Base-by-base conservation (phyloP, 1,139 yeast species). In the Sugiyamaella sp. region DNA sequence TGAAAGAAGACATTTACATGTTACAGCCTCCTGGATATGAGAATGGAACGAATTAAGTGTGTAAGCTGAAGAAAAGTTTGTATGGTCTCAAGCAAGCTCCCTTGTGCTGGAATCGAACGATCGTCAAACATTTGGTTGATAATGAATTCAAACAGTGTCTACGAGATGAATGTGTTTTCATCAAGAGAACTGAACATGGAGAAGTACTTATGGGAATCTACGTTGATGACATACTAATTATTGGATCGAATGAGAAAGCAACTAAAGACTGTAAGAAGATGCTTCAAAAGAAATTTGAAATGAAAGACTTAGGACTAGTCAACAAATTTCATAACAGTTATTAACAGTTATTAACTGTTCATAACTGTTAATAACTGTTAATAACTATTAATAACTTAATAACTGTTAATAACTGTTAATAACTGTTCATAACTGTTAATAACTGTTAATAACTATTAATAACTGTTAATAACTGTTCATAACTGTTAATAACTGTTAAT, bases 1-100 rank as follows among this genome's bases (percentile, higher is more conserved):
- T 42, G 17, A 41, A 42, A 4, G 46, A 42, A 22, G 46, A 42
- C 8, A 42, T 42, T 12, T 42, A 29, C 14, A 42, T 42, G 46
- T 12, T 22, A 19, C 46, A 42, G 21, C 37, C 46, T 10, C 37
- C 37, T 5, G 38, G 46, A 2, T 42, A 27, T 21, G 46, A 39
- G 25, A 8, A 6, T 8, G 25, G n/a, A 5, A 5, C 12, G 17
- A 10, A 39, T 8, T 10, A 5, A 6, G 43, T 39, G n/a, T 39
- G 43, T 39, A 10, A 39, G 8, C 17, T 39, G 6, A 39, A 39
- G 27, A 39, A 39, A 27, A 39, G 43, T 39, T 21, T 39, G 14
- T 39, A 39, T 16, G 43, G 43, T 5, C 27, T 39, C 8, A 39
- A 39, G 14, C 43, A 39, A 16, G 43, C 43, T 5, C 43, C 43